These are phyloP conservation scores for Cyanidioschyzon merolae DNA, from an alignment of 23 red algal species.

Conservation along the genomic window DNA sequence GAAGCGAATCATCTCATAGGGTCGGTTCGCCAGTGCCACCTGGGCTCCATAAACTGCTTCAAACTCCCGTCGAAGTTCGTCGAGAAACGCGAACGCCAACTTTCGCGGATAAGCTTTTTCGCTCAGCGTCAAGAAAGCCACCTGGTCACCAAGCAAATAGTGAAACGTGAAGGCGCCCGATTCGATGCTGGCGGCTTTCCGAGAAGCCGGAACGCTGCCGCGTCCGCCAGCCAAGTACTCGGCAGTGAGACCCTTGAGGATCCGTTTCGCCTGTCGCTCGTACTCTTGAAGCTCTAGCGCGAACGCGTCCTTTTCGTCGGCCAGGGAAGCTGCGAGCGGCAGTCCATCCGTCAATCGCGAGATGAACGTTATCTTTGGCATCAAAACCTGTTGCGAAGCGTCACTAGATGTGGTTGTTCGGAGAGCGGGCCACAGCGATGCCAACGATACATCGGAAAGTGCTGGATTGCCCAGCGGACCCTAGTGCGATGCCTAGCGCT, in stretches of 20 bases:
- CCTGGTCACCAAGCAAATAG: slow-evolving; percentile 51
- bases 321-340: slow-evolving; percentile 75
- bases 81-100: slow-evolving; percentile 88
- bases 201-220: neutral
- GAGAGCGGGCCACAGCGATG: too few species aligned
- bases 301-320: slow-evolving; percentile 82
- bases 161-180: slow-evolving; percentile 79
- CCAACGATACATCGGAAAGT: too few species aligned
- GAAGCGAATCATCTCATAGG: slow-evolving; percentile 98
- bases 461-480: too few species aligned
- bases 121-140: slow-evolving; percentile 70
- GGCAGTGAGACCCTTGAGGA: neutral
- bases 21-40: slow-evolving; percentile 46
- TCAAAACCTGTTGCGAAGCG: too few species aligned
- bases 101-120: slow-evolving; percentile 72
- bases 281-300: slow-evolving; percentile 73
- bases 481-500: too few species aligned
- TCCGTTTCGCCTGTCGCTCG: slow-evolving; percentile 29
- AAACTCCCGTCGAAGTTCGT: slow-evolving; percentile 94
- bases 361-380: slow-evolving; percentile 94
- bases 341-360: slow-evolving; percentile 69
- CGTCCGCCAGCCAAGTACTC: neutral
- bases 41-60: slow-evolving; percentile 65
- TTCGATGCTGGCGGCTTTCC: slow-evolving; percentile 68
- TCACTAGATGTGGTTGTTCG: too few species aligned